phyloP scores from a whole-genome alignment of 106 monocot genomes.

The Apostasia ramifera region DNA sequence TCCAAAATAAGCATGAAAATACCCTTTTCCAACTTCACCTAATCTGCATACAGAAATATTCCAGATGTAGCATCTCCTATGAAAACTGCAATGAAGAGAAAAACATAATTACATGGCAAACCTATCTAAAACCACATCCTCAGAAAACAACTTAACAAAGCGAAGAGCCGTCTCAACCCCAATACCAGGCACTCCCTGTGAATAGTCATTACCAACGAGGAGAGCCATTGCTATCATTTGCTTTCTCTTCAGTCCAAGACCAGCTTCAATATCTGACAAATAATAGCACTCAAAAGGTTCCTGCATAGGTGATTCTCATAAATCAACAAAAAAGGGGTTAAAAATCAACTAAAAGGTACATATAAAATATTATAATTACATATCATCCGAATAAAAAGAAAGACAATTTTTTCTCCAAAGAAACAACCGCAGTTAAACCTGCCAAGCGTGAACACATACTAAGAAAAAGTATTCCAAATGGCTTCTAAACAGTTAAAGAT shows the following conservation, averaged over 20 bases:
- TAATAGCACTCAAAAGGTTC: constrained; percentile 95
- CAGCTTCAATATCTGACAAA: constrained; percentile 78
- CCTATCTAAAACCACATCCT: constrained; percentile 76
- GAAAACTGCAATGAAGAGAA: background rate
- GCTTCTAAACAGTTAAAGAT: too few relatives aligned
- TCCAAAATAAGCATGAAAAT: constrained; percentile 7
- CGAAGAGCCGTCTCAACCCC: constrained; percentile 88
- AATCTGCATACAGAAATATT: constrained; percentile 36
- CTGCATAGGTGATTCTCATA: constrained; percentile 39
- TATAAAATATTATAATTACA: too few relatives aligned
- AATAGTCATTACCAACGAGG: constrained; percentile 79
- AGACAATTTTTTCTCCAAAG: too few relatives aligned
- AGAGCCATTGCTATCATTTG: constrained; percentile 81
- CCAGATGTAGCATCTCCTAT: background rate
- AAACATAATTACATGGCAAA: constrained; percentile 12
- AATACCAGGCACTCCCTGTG: constrained; percentile 78
- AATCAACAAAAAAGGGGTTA: background rate
- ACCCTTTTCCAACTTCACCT: constrained; percentile 57
- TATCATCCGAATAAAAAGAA: too few relatives aligned
- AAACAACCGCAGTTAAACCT: too few relatives aligned
- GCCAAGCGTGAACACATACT: too few relatives aligned
- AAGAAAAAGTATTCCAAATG: too few relatives aligned
- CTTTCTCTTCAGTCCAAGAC: constrained; percentile 76
- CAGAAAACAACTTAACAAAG: constrained; percentile 62
- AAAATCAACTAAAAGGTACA: too few relatives aligned